Base-by-base conservation (phyloP, 352 stramenopile genomes). In the Peronosclerospora sorghi region DNA sequence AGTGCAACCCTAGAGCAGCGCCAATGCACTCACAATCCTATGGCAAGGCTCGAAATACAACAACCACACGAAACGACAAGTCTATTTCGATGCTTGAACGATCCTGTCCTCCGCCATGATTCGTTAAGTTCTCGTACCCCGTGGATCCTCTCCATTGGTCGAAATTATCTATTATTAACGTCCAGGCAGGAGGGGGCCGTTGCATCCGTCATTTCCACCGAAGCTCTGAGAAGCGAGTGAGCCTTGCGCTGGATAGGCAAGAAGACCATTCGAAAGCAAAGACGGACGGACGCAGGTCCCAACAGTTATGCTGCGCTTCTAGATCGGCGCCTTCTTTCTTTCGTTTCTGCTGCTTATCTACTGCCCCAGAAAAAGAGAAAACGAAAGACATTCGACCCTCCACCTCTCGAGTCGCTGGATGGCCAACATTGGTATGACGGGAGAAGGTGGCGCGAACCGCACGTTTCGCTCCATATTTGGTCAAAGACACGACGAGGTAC, bases 401-500 rank as follows among this genome's bases (percentile, higher is more conserved):
- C 36, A 18, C 32, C n/a, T 24, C 19, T 41, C 15, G 18, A 35
- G 13, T 42, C 45, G 23, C 13, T 63, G 54, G 32, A 68, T 69
- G 59, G 56, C 45, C 49, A 41, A 45, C 46, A 56, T 42, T 35
- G 44, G 41, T n/a, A 77, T 75, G 68, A 67, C 68, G 53, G 59
- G 55, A 47, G 65, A 66, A 53, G 55, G 51, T 15, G 53, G 68
- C 40, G 74, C 74, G 28, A 75, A 65, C 43, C 62, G 69, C 56
- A 86, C 74, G 45, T 86, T 86, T 57, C 74, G 64, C 41, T 82
- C 74, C 38, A 77, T 86, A 42, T 86, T 84, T 32, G 67, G 61
- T 8, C 38, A 54, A 17, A 35, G 46, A 14, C 21, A 48, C 8
- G 46, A 65, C 21, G 41, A 70, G 26, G 45, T 43, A 19, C 36